Base-by-base conservation (phyloP, 192 early-diverging fungal genomes). In the Physocladia obscura region DNA sequence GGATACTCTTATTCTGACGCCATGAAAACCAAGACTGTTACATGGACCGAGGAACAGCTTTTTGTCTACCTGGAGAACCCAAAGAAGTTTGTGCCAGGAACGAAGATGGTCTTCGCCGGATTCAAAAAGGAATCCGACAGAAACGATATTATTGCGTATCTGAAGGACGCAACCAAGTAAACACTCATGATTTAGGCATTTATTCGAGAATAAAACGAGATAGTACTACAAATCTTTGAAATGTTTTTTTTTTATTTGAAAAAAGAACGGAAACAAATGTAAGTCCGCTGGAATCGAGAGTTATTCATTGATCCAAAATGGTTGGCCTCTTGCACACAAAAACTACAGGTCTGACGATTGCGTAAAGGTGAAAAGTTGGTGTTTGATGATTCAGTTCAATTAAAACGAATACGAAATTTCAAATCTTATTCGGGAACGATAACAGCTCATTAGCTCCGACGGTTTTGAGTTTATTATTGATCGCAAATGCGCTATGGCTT, bases 81-180 rank as follows among this genome's bases (percentile, higher is more conserved):
- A 71, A 98, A 97, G 88, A 98, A 95, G 91, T 87, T 82, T 51
- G 77, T 84, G 6, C 90, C 88, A 34, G 90, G 91, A 52, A 98
- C 96, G 69, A 96, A 95, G 91, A 98, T 98, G 96, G 94, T 95
- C 61, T 98, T 98, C 79, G 92, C 92, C 64, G 92, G 92, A 31
- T 90, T 93, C 81, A 93, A 92, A 83, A 92, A 92, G 79, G 77
- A 77, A 57, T 57, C 61, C 30, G 84, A 86, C 67, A 79, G 84
- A 69, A 75, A 73, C 30, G 95, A 97, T 78, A 84, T 95, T 57
- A 92, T 96, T 77, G 87, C 93, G 54, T 95, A 94, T 85, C 84
- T 98, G 70, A 93, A 95, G 87, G 89, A 90, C 61, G 72, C 83
- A 54, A 85, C 77, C 56, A 74, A 74, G 34, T 82, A 81, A 79